phyloP scores from a whole-genome alignment of 345 rosid species.

The Corymbia maculata region DNA sequence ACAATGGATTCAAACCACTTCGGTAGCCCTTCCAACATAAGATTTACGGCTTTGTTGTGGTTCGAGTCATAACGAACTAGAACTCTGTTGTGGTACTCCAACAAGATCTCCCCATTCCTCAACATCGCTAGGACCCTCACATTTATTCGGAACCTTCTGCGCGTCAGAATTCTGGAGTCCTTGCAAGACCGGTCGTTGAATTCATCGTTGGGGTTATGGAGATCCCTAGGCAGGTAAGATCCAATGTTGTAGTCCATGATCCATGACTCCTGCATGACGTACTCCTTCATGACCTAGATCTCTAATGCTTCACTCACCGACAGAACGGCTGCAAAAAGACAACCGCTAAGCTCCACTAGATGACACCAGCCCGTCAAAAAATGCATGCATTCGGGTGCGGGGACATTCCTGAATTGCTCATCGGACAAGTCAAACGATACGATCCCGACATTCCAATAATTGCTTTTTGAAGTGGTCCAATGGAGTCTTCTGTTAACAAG shows the following conservation, averaged over 20 bases:
- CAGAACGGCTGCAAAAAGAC: slow-evolving; percentile 2
- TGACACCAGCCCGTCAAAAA: not conserved
- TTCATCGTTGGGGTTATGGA: not conserved
- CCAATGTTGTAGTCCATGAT: slow-evolving; percentile 2
- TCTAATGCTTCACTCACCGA: not conserved
- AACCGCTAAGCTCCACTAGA: not conserved
- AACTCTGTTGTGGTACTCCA: too few species aligned
- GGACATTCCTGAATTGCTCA: slow-evolving; percentile 9
- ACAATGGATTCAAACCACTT: too few species aligned
- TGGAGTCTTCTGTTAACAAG: slow-evolving; percentile 18
- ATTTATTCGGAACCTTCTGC: too few species aligned
- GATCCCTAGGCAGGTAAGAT: not conserved
- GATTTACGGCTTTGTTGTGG: too few species aligned
- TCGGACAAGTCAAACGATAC: slow-evolving; percentile 11
- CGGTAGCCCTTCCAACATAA: too few species aligned
- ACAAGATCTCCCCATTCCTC: too few species aligned
- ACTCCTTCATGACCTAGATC: slow-evolving; percentile 14
- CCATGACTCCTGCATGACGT: slow-evolving; percentile 17
- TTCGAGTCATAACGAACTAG: too few species aligned
- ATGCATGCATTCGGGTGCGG: not conserved
- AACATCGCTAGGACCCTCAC: too few species aligned
- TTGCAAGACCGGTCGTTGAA: too few species aligned
- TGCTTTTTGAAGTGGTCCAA: not conserved
- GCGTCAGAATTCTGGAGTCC: not conserved
- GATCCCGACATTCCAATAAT: not conserved